Evolutionary conservation across 306 rosid genomes (phyloP), one percentile per base, ranked within the genome.

Genomic region (Hylodesmum podocarpum): DNA sequence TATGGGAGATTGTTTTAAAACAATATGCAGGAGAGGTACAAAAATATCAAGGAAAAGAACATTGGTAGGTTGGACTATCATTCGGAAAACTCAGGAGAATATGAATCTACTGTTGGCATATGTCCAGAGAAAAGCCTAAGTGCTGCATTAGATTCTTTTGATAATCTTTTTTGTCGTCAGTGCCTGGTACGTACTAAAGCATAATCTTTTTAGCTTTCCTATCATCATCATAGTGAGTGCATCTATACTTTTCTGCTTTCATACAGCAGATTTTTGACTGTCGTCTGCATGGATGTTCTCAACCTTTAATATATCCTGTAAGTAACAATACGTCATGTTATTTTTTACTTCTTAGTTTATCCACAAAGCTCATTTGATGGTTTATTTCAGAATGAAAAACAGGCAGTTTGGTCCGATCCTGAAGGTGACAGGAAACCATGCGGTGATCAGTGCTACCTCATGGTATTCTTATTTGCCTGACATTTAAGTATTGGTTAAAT

Each of bases 91-190:
- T 72, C 80, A 73, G 85, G 86, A 78, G 81, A 80, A 55, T 55
- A 53, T 70, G 87, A 78, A 62, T 82, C 84, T 50, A 62, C 37
- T 77, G 79, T 75, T 66, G 89, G 89, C 84, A 81, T 89, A 78
- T 85, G 80, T 79, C 83, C 84, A 71, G 88, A 89, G 86, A 91
- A 92, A 88, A 92, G 87, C 84, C 91, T 95, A 28, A 76, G 88
- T 73, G 86, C 93, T 33, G 91, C 96, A 50, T 83, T 95, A 84
- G 98, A 95, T 90, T 95, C 98, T 83, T 91, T 95, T 34, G 98
- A 92, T 78, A 95, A 92, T 81, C 97, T 95, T 81, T 95, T 95
- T 72, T 95, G 97, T 79, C 94, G 97, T 27, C 96, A 96, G 58
- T 95, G 98, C 88, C 87, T 90, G 96, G 98, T 95, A 82, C 44